Evolutionary conservation across 352 stramenopile species (phyloP).

Genomic region (Stramenopiles sp.): DNA sequence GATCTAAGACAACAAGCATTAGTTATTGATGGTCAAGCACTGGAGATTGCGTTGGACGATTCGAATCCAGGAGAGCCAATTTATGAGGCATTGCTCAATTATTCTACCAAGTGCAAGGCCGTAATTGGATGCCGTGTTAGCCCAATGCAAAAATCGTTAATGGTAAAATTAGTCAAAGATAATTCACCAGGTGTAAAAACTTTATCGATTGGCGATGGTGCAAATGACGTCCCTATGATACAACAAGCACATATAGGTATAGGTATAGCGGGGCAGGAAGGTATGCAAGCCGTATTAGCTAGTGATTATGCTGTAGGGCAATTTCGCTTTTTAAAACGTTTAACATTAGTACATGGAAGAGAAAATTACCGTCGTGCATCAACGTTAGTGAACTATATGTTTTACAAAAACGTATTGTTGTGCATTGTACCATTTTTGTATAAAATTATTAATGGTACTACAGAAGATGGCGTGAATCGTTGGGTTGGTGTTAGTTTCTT

Average conservation of each 20-base stretch:
- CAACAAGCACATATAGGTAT: constrained; percentile 68
- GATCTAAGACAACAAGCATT: constrained; percentile 26
- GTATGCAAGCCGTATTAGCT: constrained; percentile 72
- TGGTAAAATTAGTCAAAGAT: constrained; percentile 82
- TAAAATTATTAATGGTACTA: neutral
- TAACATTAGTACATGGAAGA: constrained; percentile 66
- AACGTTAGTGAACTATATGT: constrained; percentile 67
- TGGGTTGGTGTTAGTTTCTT: neutral
- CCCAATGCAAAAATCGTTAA: constrained; percentile 87
- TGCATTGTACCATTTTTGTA: neutral
- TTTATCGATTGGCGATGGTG: constrained; percentile 70
- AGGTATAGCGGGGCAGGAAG: constrained; percentile 68
- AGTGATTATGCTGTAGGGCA: constrained; percentile 76
- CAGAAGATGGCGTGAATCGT: neutral
- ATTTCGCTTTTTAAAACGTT: constrained; percentile 64
- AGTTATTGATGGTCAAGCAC: constrained; percentile 48
- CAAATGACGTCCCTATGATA: constrained; percentile 87
- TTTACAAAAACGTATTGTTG: constrained; percentile 55
- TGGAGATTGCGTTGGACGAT: constrained; percentile 32
- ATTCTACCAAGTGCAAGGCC: constrained; percentile 64
- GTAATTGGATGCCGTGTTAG: constrained; percentile 93
- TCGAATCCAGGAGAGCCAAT: constrained; percentile 16
- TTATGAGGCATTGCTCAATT: constrained; percentile 21
- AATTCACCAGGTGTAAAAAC: constrained; percentile 45
- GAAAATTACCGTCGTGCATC: constrained; percentile 69